Conservation (phyloP, 345 rosid species). For the Ceriops zippeliana region DNA sequence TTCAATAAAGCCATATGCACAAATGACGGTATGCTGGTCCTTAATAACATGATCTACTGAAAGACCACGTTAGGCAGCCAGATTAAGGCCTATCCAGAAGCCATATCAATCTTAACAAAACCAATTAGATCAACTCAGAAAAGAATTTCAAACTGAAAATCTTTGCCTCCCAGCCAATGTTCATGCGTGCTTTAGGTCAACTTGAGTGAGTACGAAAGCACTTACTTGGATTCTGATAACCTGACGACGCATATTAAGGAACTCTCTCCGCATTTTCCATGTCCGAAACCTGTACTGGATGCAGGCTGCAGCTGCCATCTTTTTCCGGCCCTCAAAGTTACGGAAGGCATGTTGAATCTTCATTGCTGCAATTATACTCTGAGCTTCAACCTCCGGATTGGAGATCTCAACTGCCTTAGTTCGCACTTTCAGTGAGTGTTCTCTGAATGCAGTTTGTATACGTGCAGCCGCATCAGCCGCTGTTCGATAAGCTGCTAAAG, state of each 20-base stretch:
- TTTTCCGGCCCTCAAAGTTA: constrained; percentile 56
- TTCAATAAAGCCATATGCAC: too few species aligned
- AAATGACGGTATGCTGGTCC: too few species aligned
- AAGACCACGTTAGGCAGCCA: background rate
- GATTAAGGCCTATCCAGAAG: background rate
- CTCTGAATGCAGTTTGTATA: constrained; percentile 83
- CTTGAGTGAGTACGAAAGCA: constrained; percentile 7
- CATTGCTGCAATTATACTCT: constrained; percentile 76
- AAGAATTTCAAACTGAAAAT: background rate
- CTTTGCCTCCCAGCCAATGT: too few species aligned
- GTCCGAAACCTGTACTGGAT: constrained; percentile 86
- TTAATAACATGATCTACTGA: background rate
- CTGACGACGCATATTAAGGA: constrained; percentile 68
- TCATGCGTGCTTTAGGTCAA: background rate
- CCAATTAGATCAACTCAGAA: background rate
- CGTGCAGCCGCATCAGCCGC: constrained; percentile 94
- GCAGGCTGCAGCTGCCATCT: constrained; percentile 72
- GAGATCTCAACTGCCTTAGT: constrained; percentile 42
- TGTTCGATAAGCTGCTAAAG: constrained; percentile 74
- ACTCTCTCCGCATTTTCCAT: constrained; percentile 76
- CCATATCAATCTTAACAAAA: background rate
- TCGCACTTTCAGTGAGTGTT: constrained; percentile 57
- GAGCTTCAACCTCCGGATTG: constrained; percentile 65
- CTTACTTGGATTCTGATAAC: constrained; percentile 80
- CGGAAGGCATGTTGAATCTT: constrained; percentile 95